phyloP scores from a whole-genome alignment of 148 eudicot species.

The Pharnaceum exiguum region DNA sequence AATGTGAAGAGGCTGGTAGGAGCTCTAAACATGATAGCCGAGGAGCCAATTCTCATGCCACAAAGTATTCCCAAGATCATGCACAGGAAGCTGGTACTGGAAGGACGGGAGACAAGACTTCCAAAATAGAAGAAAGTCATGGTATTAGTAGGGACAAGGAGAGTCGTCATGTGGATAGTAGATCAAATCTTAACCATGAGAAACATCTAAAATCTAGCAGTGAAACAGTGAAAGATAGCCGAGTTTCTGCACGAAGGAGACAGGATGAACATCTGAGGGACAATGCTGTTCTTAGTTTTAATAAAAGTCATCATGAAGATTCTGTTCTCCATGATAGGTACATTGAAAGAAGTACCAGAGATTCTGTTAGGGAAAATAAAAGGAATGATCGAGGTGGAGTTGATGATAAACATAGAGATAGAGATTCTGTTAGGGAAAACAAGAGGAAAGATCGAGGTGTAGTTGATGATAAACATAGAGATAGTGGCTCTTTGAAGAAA shows the following conservation, averaged over 20 bases:
- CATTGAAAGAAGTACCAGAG: constrained; percentile 27
- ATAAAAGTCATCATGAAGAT: constrained; percentile 37
- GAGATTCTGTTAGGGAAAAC: constrained; percentile 27
- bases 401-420: constrained; percentile 43
- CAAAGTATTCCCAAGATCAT: constrained; percentile 33
- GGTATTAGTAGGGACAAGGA: constrained; percentile 33
- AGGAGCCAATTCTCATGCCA: constrained; percentile 21
- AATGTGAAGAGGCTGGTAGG: constrained; percentile 19
- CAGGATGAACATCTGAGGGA: constrained; percentile 30
- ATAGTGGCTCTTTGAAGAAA: too few species aligned
- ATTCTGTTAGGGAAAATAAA: constrained; percentile 46
- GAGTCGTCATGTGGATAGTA: constrained; percentile 26
- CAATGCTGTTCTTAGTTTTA: constrained; percentile 34
- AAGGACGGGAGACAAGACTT: constrained; percentile 35
- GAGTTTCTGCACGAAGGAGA: constrained; percentile 32
- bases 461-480: too few species aligned
- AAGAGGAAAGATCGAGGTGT: too few species aligned
- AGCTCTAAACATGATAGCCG: constrained; percentile 22
- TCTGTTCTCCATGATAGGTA: constrained; percentile 22
- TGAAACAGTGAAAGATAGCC: constrained; percentile 30
- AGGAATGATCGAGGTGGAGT: constrained; percentile 45
- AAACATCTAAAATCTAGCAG: constrained; percentile 11
- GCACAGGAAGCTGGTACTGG: constrained; percentile 27
- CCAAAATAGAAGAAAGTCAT: constrained; percentile 26
- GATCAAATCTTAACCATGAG: constrained; percentile 29